These are phyloP conservation scores for Tritrichomonas musculus DNA, from an alignment of 208 protist species.

Conservation along the genomic window DNA sequence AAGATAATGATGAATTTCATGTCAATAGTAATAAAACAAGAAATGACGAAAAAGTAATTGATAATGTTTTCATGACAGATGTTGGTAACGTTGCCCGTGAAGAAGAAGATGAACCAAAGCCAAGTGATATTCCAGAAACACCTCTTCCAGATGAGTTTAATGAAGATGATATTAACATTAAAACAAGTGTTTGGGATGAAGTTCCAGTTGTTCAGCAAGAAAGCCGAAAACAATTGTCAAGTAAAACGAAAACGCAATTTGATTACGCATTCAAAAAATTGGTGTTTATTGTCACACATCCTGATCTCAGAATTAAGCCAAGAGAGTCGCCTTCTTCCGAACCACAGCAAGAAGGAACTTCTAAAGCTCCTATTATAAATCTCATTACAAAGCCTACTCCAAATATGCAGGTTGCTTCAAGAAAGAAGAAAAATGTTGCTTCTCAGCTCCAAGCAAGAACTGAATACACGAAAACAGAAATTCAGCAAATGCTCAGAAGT, in stretches of 20 bases:
- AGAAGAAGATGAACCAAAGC: neutral
- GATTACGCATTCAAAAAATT: neutral
- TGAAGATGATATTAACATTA: neutral
- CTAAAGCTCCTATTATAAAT: neutral
- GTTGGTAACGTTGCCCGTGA: neutral
- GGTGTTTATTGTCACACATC: neutral
- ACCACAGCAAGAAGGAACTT: neutral
- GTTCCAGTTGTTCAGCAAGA: neutral
- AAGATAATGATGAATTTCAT: neutral
- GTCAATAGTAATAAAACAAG: neutral
- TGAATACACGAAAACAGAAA: conserved; percentile 20
- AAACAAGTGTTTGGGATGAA: neutral
- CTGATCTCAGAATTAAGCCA: neutral
- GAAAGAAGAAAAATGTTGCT: neutral
- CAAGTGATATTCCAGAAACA: neutral
- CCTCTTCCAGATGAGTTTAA: no score
- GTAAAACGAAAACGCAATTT: neutral
- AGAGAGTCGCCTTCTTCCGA: neutral
- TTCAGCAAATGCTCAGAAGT: neutral
- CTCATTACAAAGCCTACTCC: neutral
- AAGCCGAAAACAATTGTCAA: neutral
- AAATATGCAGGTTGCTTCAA: neutral
- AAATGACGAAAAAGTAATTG: neutral
- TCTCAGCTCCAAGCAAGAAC: neutral
- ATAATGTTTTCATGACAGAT: neutral